These are phyloP conservation scores for Trichoderma atroviride DNA, from an alignment of 2,329 filamentous ascomycete genomes.

Conservation along the genomic window DNA sequence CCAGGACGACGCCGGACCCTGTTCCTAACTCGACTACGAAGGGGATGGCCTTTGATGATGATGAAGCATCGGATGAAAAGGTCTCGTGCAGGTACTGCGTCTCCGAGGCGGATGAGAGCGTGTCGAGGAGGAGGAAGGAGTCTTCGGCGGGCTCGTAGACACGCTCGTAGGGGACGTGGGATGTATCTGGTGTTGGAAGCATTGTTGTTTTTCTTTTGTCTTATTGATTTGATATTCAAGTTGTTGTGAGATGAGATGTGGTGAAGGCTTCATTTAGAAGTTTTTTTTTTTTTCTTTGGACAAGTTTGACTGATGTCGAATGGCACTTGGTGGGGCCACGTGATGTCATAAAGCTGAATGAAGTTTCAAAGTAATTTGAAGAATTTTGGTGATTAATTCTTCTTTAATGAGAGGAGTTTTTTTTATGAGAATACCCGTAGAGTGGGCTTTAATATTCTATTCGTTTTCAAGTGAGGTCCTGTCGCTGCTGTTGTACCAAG, in stretches of 20 bases:
- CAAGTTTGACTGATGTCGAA: background rate
- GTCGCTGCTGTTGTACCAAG: background rate
- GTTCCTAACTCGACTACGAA: constrained; percentile 85
- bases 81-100: constrained; percentile 65
- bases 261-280: constrained; percentile 24
- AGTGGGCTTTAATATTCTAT: rapidly evolving
- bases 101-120: constrained; percentile 73
- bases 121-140: constrained; percentile 91
- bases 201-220: constrained; percentile 59
- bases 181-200: constrained; percentile 92
- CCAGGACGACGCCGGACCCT: constrained; percentile 91
- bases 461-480: background rate
- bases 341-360: too few relatives aligned
- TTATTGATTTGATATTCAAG: background rate
- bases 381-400: too few relatives aligned
- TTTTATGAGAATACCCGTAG: background rate
- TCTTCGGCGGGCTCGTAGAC: constrained; percentile 97
- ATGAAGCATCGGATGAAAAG: constrained; percentile 52
- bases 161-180: constrained; percentile 83
- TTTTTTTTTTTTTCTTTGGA: constrained; percentile 17
- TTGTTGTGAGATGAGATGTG: background rate
- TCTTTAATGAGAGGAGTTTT: background rate
- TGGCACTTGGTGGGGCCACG: constrained; percentile 32
- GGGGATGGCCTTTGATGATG: background rate
- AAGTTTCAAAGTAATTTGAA: too few relatives aligned